Percentiles rank a stretch among this genome's conserved stretches.
phyloP scores from a whole-genome alignment of 768 basidiomycete species.

The Panellus pusillus region DNA sequence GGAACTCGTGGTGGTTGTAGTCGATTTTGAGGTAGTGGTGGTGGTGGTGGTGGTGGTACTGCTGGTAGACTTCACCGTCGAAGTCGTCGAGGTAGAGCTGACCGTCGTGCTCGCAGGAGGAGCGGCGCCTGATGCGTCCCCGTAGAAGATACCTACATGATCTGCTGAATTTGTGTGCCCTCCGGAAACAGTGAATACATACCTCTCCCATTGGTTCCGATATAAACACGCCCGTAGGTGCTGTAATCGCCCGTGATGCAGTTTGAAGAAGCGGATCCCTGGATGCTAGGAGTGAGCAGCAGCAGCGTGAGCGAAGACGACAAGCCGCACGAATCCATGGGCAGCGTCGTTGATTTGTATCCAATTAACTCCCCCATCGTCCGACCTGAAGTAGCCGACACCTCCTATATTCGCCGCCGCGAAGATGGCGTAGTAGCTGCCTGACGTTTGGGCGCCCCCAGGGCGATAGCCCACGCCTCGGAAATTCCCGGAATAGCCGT shows the following conservation, averaged over 20 bases:
- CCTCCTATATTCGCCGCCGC: constrained; percentile 53
- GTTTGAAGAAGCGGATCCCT: constrained; percentile 46
- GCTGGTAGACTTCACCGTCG: background rate
- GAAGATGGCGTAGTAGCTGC: constrained; percentile 55
- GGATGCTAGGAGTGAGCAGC: background rate
- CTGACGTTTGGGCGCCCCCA: constrained; percentile 51
- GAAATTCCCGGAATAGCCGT: constrained; percentile 45
- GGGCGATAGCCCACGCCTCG: constrained; percentile 57
- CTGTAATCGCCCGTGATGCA: constrained; percentile 52
- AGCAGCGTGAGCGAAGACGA: background rate
- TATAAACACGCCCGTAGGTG: constrained; percentile 57
- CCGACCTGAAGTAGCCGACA: constrained; percentile 55
- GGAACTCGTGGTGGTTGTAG: background rate
- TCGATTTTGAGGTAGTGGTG: background rate
- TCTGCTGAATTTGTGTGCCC: background rate
- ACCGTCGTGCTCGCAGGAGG: constrained; percentile 21
- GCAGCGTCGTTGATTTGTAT: constrained; percentile 56
- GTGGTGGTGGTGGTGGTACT: constrained; percentile 4
- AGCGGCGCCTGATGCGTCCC: constrained; percentile 31
- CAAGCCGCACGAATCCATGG: constrained; percentile 45
- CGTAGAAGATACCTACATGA: constrained; percentile 43
- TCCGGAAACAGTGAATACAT: constrained; percentile 26
- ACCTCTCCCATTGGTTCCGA: constrained; percentile 62
- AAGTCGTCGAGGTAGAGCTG: background rate
- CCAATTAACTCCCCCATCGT: constrained; percentile 58